Percentiles rank a stretch among this genome's conserved stretches.
Conservation (phyloP, 345 rosid genomes). For the Ailanthus altissimus region DNA sequence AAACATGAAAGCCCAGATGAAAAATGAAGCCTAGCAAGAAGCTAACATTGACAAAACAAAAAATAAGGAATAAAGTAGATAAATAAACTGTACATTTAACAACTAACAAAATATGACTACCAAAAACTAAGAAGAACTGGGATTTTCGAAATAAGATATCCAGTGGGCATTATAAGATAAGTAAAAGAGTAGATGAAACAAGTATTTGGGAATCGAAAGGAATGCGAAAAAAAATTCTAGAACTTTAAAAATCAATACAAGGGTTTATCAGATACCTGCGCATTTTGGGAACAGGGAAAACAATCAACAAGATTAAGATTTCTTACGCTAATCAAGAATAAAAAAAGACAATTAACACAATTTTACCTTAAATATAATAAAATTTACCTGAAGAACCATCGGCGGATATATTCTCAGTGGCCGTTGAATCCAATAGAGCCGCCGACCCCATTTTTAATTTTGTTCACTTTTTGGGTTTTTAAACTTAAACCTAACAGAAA, state of each 20-base stretch:
- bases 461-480: background rate
- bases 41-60: background rate
- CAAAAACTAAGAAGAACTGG: background rate
- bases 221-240: background rate
- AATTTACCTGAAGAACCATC: conserved; percentile 11
- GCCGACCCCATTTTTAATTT: conserved; percentile 27
- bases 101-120: background rate
- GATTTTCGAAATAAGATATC: background rate
- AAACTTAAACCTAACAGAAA: background rate
- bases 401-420: background rate
- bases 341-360: too few species aligned
- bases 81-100: background rate
- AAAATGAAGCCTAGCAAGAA: background rate
- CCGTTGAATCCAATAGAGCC: conserved; percentile 21
- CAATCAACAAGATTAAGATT: background rate
- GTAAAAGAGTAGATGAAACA: background rate
- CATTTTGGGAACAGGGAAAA: background rate
- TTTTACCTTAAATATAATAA: background rate
- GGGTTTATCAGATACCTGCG: background rate
- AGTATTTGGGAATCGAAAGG: background rate
- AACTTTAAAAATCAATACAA: background rate
- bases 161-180: background rate
- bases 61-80: background rate
- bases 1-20: background rate
- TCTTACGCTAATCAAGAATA: too few species aligned